Base-by-base conservation (phyloP, 2,329 filamentous ascomycete species). In the Pseudocercospora macadamiae region DNA sequence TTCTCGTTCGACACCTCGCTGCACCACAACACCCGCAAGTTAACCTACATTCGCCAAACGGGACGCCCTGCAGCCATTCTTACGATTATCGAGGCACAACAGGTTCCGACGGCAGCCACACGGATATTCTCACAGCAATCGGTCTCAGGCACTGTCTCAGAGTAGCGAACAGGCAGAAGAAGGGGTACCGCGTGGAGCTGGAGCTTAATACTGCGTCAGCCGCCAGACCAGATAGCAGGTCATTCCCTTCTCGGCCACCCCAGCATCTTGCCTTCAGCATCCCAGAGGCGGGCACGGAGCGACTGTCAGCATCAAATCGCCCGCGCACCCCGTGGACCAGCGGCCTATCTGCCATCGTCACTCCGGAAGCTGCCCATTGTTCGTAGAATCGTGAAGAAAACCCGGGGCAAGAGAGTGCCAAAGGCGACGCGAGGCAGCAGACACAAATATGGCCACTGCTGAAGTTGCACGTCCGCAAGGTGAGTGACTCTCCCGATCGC, bases 391-490 rank as follows among this genome's bases (percentile, higher is more conserved):
- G 45, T 18, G 3, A 49, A 49, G 42, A 47, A 12, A n/a, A 21
- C 19, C 42, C 14, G 23, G n/a, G 42, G 44, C 26, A 21, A 47
- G 19, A n/a, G 3, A 14, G 42, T 5, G 8, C 8, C 16, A 16
- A 14, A 47, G 42, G 10, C 4, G 16, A 14, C 19, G 14, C 10
- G 12, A 47, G 42, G 23, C 2, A 42, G 10, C 19, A 14, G 12
- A 25, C 32, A 26, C 39, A 36, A 57, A 23, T 58, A 80, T 79
- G 77, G 77, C 77, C 53, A 76, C 76, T 59, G 73, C 77, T 61
- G 76, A 79, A 68, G 70, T 78, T 62, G 74, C 75, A 32, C 72
- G 73, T 62, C 74, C 77, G 51, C 76, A 75, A 72, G 77, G 77
- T 78, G 74, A 59, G 75, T 60, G 34, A 21, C 30, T 34, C 23